These are phyloP conservation scores for Neoarthrinium moseri DNA, from an alignment of 2,329 filamentous ascomycete species.

Conservation along the genomic window DNA sequence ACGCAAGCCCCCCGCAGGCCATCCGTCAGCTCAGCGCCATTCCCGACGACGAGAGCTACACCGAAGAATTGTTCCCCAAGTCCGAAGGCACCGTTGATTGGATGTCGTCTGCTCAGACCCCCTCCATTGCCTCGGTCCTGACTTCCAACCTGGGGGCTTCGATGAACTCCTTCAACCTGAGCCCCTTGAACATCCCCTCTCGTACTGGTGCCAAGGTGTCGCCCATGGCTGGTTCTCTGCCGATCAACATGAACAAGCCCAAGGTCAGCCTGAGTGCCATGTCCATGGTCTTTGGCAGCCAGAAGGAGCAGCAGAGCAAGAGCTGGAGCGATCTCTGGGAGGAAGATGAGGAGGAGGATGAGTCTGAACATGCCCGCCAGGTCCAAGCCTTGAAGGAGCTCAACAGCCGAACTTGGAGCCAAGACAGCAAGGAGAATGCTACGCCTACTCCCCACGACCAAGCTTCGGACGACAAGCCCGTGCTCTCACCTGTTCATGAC, in stretches of 20 bases:
- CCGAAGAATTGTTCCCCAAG: slow-evolving; percentile 81
- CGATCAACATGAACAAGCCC: slow-evolving; percentile 78
- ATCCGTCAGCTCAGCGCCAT: slow-evolving; percentile 85
- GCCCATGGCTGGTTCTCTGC: slow-evolving; percentile 66
- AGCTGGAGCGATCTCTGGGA: slow-evolving; percentile 99
- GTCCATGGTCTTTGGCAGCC: slow-evolving; percentile 76
- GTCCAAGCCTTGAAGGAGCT: slow-evolving; percentile 60
- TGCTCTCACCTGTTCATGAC: slow-evolving; percentile 33
- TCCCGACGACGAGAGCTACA: slow-evolving; percentile 74
- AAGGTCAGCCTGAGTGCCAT: slow-evolving; percentile 67
- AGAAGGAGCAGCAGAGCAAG: slow-evolving; percentile 82
- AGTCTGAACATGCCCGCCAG: slow-evolving; percentile 63
- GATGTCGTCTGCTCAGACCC: slow-evolving; percentile 76
- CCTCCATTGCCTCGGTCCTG: slow-evolving; percentile 79
- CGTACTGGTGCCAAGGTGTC: slow-evolving; percentile 53
- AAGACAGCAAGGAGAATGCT: slow-evolving; percentile 60
- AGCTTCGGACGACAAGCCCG: slow-evolving; percentile 40
- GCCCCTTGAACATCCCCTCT: slow-evolving; percentile 39
- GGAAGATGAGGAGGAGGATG: slow-evolving; percentile 78
- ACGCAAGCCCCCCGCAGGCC: slow-evolving; percentile 68
- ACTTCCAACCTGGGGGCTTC: slow-evolving; percentile 81
- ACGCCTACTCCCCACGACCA: slow-evolving; percentile 29
- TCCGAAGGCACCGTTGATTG: slow-evolving; percentile 74
- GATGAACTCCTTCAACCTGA: slow-evolving; percentile 69
- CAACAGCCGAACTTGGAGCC: slow-evolving; percentile 77